These are phyloP conservation scores for Sphenostylis stenocarpa DNA, from an alignment of 306 rosid genomes.

Conservation along the genomic window DNA sequence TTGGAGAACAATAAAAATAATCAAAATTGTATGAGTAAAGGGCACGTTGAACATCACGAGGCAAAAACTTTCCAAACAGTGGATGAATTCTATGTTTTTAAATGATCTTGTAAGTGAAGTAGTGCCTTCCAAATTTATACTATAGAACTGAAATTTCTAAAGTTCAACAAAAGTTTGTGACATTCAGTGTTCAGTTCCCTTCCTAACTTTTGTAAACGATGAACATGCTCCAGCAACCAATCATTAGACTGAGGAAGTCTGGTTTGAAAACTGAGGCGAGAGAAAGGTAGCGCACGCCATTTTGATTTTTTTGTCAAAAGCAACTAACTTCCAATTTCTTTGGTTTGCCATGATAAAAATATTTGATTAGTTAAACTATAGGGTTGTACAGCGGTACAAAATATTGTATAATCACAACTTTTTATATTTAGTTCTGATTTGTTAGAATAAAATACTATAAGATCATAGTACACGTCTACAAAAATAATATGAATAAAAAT, in stretches of 20 bases:
- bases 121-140: not conserved
- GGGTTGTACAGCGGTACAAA: no score
- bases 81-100: not conserved
- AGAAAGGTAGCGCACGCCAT: conserved; percentile 36
- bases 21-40: not conserved
- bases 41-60: not conserved
- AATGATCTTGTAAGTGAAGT: not conserved
- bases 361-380: no score
- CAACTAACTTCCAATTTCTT: conserved; percentile 45
- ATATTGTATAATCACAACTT: no score
- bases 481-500: no score
- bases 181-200: conserved; percentile 21
- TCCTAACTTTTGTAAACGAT: conserved; percentile 20
- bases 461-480: no score
- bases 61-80: not conserved
- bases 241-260: conserved; percentile 24
- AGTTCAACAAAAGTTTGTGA: conserved; percentile 8
- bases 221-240: conserved; percentile 33
- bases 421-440: no score
- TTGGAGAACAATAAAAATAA: not conserved
- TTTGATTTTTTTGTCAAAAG: conserved; percentile 30
- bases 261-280: conserved; percentile 22
- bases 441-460: no score
- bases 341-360: not conserved
- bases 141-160: not conserved